Percentiles rank a stretch among this genome's conserved stretches.
These are phyloP conservation scores for Triadica sebifera DNA, from an alignment of 345 rosid species.

Conservation along the genomic window DNA sequence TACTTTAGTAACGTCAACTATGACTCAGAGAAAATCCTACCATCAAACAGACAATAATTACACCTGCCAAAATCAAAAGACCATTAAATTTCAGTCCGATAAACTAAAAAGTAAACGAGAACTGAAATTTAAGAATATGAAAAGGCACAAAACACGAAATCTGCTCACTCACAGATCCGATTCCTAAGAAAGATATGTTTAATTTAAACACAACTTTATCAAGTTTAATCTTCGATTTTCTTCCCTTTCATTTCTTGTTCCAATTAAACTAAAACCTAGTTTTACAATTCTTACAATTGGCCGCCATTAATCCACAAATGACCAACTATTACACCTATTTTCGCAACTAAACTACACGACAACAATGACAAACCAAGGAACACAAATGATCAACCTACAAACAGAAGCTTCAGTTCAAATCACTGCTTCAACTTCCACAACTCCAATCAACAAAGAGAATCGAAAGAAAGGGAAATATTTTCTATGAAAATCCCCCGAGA, in stretches of 20 bases:
- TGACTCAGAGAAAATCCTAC: neutral
- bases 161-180: neutral
- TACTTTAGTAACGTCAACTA: neutral
- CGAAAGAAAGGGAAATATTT: neutral
- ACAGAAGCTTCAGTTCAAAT: neutral
- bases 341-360: neutral
- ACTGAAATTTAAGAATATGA: neutral
- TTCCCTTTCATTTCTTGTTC: neutral
- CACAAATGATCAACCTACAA: neutral
- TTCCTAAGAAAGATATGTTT: neutral
- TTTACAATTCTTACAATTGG: neutral
- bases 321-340: neutral
- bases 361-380: neutral
- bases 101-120: neutral
- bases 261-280: slow-evolving; percentile 7
- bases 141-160: neutral
- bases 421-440: neutral
- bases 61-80: slow-evolving; percentile 10
- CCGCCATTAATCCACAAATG: neutral
- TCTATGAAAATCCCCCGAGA: neutral
- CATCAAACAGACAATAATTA: slow-evolving; percentile 1
- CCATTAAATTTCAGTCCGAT: neutral
- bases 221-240: neutral
- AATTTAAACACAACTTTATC: neutral
- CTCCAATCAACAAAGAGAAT: neutral